Evolutionary conservation across 2,329 filamentous ascomycete species (phyloP).

Genomic region (Fusarium napiforme): DNA sequence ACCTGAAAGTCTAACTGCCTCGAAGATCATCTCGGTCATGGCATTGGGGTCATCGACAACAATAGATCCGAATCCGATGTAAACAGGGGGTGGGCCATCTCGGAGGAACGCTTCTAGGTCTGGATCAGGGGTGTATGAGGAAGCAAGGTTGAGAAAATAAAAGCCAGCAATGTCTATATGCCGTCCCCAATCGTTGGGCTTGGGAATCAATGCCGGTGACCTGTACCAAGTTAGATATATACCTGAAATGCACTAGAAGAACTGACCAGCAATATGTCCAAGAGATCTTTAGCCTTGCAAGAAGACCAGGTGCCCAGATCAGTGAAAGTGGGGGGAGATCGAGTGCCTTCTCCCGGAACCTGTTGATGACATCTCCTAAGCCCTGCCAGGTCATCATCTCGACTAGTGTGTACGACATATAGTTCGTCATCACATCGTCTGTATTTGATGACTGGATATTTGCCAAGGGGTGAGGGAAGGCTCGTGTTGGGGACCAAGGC

Average conservation of each 20-base stretch:
- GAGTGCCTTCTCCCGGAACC: constrained; percentile 79
- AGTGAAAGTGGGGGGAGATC: constrained; percentile 81
- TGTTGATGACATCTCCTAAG: constrained; percentile 89
- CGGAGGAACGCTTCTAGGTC: constrained; percentile 74
- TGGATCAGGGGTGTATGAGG: constrained; percentile 72
- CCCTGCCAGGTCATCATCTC: constrained; percentile 96
- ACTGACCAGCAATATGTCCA: constrained; percentile 87
- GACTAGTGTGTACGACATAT: constrained; percentile 83
- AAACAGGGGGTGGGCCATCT: constrained; percentile 77
- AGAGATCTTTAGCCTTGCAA: constrained; percentile 79
- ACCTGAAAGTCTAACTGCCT: constrained; percentile 73
- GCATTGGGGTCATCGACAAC: constrained; percentile 80
- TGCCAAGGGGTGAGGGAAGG: constrained; percentile 87
- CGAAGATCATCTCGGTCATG: constrained; percentile 77
- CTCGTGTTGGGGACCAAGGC: constrained; percentile 88
- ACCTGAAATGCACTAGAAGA: not conserved
- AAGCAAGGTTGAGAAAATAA: constrained; percentile 76
- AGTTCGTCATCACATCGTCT: constrained; percentile 81
- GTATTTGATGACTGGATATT: constrained; percentile 82
- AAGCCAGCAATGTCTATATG: constrained; percentile 81
- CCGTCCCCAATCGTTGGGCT: constrained; percentile 79
- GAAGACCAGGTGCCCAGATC: constrained; percentile 84
- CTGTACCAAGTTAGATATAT: constrained; percentile 34
- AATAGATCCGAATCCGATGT: constrained; percentile 86
- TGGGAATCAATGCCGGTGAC: constrained; percentile 81